Evolutionary conservation across 345 rosid species (phyloP).

Genomic region (Murraya paniculata): DNA sequence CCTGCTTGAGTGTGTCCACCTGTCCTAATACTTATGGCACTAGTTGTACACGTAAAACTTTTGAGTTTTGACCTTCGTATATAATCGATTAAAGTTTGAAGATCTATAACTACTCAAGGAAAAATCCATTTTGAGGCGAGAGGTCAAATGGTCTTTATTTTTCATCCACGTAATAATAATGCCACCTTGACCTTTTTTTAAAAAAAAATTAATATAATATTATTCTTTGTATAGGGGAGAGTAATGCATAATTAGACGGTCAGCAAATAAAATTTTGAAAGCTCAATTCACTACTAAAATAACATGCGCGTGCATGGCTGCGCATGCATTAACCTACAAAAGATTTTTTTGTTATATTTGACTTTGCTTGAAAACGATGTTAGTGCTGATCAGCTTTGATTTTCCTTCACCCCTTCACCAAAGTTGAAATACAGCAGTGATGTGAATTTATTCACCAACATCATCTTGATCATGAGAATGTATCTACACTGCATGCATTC

Average conservation of each 20-base stretch:
- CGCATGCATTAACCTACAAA: conserved; percentile 27
- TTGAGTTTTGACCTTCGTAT: conserved; percentile 21
- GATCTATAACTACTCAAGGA: conserved; percentile 34
- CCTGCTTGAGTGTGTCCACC: conserved; percentile 14
- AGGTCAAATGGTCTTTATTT: conserved; percentile 13
- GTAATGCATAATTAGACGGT: conserved; percentile 9
- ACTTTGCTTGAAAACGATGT: neutral
- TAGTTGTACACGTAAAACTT: conserved; percentile 1
- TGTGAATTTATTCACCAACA: neutral
- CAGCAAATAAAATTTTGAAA: conserved; percentile 7
- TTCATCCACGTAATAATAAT: conserved; percentile 25
- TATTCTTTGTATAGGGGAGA: neutral
- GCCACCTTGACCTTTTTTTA: neutral
- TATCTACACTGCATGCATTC: neutral
- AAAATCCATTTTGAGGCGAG: conserved; percentile 31
- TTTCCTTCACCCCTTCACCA: neutral
- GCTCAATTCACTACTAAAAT: conserved; percentile 15
- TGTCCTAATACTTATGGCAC: conserved; percentile 21
- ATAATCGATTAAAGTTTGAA: conserved; percentile 9
- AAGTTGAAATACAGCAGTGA: neutral
- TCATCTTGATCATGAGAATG: too few species aligned
- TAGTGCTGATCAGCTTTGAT: neutral
- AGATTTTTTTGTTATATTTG: neutral
- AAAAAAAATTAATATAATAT: too few species aligned
- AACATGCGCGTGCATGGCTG: neutral